phyloP scores from a whole-genome alignment of 495 filamentous ascomycete species.

The Annulohypoxylon stygium region DNA sequence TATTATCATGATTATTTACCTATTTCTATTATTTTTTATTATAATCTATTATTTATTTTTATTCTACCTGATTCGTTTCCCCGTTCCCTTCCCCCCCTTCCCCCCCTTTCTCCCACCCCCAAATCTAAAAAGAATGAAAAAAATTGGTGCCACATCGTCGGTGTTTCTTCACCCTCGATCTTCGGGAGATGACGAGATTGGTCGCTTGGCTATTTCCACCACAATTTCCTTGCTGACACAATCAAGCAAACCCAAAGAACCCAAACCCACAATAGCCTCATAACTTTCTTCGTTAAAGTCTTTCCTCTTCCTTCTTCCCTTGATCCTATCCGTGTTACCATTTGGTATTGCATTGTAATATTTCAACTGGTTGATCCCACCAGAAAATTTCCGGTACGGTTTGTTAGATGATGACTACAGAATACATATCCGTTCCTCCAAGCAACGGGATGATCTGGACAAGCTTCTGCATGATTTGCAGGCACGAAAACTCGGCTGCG shows the following conservation, averaged over 20 bases:
- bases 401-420: background rate
- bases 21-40: too few species aligned
- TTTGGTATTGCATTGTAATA: background rate
- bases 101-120: conserved; percentile 19
- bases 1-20: background rate
- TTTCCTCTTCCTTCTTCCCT: background rate
- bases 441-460: conserved; percentile 37
- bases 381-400: background rate
- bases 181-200: conserved; percentile 56
- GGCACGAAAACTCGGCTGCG: conserved; percentile 37
- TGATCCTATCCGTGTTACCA: conserved; percentile 7
- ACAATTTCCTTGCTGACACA: conserved; percentile 48
- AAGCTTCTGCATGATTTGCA: conserved; percentile 47
- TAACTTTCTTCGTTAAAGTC: background rate
- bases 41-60: background rate
- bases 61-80: conserved; percentile 11
- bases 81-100: background rate
- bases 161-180: conserved; percentile 53
- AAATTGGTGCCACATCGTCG: conserved; percentile 52
- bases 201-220: conserved; percentile 46
- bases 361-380: conserved; percentile 12
- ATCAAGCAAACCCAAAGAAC: conserved; percentile 13
- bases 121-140: conserved; percentile 35
- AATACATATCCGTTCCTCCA: conserved; percentile 7
- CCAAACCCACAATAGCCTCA: conserved; percentile 31